A percentile compares a stretch with the other conserved stretches of the same genome.
phyloP scores from a whole-genome alignment of 179 eudicot genomes.

The Silene coronaria region DNA sequence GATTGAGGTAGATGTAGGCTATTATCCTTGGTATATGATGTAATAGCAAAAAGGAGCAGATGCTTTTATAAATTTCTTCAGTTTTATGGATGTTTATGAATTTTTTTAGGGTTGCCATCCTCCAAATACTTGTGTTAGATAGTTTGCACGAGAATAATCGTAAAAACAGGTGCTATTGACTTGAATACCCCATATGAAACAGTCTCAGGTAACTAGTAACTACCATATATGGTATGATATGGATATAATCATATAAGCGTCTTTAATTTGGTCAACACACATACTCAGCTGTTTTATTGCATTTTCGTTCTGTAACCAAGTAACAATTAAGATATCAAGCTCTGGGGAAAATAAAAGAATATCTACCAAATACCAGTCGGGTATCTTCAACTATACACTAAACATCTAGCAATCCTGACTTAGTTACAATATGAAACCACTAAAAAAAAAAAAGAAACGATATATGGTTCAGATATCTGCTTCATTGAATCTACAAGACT shows the following conservation, averaged over 20 bases:
- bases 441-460: neutral
- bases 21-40: no score
- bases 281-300: neutral
- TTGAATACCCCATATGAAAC: no score
- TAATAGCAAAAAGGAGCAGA: no score
- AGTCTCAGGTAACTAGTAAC: no score
- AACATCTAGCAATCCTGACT: constrained; percentile 5
- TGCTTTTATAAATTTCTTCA: no score
- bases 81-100: no score
- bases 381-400: neutral
- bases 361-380: neutral
- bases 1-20: no score
- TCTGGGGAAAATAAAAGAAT: neutral
- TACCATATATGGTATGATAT: neutral
- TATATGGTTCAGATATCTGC: neutral
- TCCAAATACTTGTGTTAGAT: no score
- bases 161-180: no score
- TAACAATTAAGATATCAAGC: neutral
- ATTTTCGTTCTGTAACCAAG: neutral
- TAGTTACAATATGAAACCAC: constrained; percentile 4
- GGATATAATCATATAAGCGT: neutral
- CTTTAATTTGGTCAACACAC: neutral
- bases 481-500: neutral
- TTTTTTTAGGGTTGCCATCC: no score
- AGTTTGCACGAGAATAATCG: no score